A percentile compares a stretch with the other conserved stretches of the same genome.
These are phyloP conservation scores for Balamuthia mandrillaris DNA, from an alignment of 208 protist species.

Conservation along the genomic window DNA sequence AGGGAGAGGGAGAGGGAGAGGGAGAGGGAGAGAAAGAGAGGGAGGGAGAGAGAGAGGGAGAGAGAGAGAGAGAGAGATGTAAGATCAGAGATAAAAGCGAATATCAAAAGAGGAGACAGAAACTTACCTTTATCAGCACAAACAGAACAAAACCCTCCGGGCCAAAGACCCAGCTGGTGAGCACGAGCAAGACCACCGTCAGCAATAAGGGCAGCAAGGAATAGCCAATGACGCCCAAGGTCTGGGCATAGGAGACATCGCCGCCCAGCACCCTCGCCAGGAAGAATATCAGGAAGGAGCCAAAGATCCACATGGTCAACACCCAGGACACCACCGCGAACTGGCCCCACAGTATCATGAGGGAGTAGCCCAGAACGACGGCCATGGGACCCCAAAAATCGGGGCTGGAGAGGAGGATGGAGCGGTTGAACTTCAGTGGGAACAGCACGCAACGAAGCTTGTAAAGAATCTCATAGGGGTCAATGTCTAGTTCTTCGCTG, in stretches of 20 bases:
- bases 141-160: too few species aligned
- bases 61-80: background rate
- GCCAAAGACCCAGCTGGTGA: background rate
- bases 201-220: conserved; percentile 30
- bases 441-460: conserved; percentile 46
- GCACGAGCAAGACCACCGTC: background rate
- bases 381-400: conserved; percentile 47
- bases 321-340: conserved; percentile 43
- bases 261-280: conserved; percentile 25
- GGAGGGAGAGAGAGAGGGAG: background rate
- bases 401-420: background rate
- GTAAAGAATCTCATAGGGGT: conserved; percentile 39
- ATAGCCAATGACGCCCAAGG: conserved; percentile 40
- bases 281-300: conserved; percentile 38
- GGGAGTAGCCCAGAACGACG: conserved; percentile 27
- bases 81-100: background rate
- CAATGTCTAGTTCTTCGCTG: conserved; percentile 46
- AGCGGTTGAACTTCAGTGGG: conserved; percentile 23
- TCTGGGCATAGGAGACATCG: background rate
- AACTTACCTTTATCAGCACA: background rate
- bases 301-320: conserved; percentile 34
- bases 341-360: conserved; percentile 34
- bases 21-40: background rate
- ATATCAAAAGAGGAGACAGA: background rate
- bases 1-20: background rate